Evolutionary conservation across 805 yeast genomes (phyloP).

Genomic region (Blastobotrys robertii): DNA sequence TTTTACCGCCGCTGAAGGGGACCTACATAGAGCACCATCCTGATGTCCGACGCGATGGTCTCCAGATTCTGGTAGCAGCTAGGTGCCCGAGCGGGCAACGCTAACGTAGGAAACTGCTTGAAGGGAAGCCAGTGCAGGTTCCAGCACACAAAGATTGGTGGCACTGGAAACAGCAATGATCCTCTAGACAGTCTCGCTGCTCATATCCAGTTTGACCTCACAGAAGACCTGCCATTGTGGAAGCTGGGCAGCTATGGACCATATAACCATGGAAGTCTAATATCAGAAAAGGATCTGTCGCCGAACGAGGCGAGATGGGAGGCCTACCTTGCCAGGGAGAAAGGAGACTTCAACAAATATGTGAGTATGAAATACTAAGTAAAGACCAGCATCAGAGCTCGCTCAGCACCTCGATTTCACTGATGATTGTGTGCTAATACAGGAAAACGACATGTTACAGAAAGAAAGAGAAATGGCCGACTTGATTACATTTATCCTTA

Average conservation of each 20-base stretch:
- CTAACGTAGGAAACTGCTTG: slow-evolving; percentile 7
- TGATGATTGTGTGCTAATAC: too few relatives aligned
- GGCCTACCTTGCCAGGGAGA: slow-evolving; percentile 10
- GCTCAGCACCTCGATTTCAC: too few relatives aligned
- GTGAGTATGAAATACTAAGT: too few relatives aligned
- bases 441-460: too few relatives aligned
- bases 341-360: background rate
- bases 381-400: too few relatives aligned
- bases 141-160: slow-evolving; percentile 6
- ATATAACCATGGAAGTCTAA: slow-evolving; percentile 7
- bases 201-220: slow-evolving; percentile 6
- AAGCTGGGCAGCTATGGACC: slow-evolving; percentile 8
- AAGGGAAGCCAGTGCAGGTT: slow-evolving; percentile 11
- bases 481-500: slow-evolving; percentile 31
- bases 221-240: slow-evolving; percentile 8
- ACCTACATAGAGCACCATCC: too few relatives aligned
- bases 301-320: slow-evolving; percentile 14
- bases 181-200: slow-evolving; percentile 1
- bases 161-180: slow-evolving; percentile 1
- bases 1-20: too few relatives aligned
- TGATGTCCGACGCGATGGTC: too few relatives aligned
- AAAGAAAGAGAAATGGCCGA: slow-evolving; percentile 26
- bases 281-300: slow-evolving; percentile 12
- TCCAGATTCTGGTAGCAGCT: too few relatives aligned
- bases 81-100: too few relatives aligned